These are phyloP conservation scores for Marasmius oreades DNA, from an alignment of 1,284 basidiomycete genomes.

Conservation along the genomic window DNA sequence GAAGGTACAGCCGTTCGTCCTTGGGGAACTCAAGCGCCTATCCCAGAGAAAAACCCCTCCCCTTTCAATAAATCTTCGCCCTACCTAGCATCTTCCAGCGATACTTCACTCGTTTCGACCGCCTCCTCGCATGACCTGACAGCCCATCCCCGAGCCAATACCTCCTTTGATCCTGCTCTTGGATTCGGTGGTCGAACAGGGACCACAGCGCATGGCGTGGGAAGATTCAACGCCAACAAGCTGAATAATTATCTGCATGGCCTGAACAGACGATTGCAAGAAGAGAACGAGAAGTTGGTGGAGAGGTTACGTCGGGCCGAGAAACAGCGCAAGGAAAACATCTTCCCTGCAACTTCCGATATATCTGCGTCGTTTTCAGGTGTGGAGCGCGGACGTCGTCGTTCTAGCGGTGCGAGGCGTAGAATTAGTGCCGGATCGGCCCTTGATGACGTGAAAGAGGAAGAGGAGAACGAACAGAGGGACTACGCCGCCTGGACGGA, in stretches of 20 bases:
- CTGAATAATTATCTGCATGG: constrained; percentile 80
- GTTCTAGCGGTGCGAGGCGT: constrained; percentile 30
- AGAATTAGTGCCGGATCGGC: constrained; percentile 49
- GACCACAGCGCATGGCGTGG: constrained; percentile 49
- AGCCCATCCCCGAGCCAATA: constrained; percentile 74
- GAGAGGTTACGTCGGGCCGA: constrained; percentile 48
- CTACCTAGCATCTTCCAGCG: constrained; percentile 23
- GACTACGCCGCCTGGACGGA: constrained; percentile 43
- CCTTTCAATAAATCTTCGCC: constrained; percentile 13
- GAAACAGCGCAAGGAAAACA: constrained; percentile 32
- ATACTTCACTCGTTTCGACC: constrained; percentile 69
- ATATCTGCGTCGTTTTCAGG: constrained; percentile 3
- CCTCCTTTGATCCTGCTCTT: constrained; percentile 78
- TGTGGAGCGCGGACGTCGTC: constrained; percentile 17
- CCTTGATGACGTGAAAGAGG: constrained; percentile 59
- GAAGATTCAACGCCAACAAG: constrained; percentile 78
- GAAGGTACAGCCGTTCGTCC: constrained; percentile 1
- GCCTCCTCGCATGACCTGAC: constrained; percentile 83
- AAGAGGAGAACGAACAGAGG: constrained; percentile 35
- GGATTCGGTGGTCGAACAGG: constrained; percentile 49
- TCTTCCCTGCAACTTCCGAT: constrained; percentile 9
- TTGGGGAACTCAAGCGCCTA: constrained; percentile 9
- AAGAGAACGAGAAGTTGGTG: constrained; percentile 71
- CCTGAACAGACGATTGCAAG: constrained; percentile 72
- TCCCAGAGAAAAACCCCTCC: constrained; percentile 4